Percentiles rank a stretch among this genome's conserved stretches.
Evolutionary conservation across 208 protist genomes (phyloP).

Genomic region (Dictyostelium gargantuum): DNA sequence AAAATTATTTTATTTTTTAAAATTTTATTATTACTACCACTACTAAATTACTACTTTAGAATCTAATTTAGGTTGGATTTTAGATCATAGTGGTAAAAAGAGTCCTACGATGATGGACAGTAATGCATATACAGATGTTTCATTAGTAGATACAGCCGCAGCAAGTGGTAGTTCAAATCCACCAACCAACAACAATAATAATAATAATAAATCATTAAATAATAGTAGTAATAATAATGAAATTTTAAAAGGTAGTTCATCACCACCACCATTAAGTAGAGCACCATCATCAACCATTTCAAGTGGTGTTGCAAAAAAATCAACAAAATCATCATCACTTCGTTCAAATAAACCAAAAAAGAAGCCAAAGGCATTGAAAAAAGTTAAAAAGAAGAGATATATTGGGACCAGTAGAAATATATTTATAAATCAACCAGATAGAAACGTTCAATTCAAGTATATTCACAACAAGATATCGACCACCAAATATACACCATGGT

Average conservation of each 20-base stretch:
- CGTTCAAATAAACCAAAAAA: constrained; percentile 50
- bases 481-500: constrained; percentile 92
- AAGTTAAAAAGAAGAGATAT: constrained; percentile 49
- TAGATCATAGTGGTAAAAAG: not conserved
- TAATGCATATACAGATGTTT: not conserved
- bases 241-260: not conserved
- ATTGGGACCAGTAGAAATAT: constrained; percentile 24
- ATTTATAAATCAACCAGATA: constrained; percentile 27
- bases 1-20: too few relatives aligned
- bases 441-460: constrained; percentile 15
- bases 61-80: constrained; percentile 30
- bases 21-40: too few relatives aligned
- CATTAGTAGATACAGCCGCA: not conserved
- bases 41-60: too few relatives aligned
- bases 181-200: not conserved
- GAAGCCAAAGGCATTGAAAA: constrained; percentile 29
- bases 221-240: not conserved
- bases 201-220: not conserved
- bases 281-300: not conserved
- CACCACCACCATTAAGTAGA: not conserved
- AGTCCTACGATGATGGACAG: not conserved
- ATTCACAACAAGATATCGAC: constrained; percentile 89
- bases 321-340: constrained; percentile 1
- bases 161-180: not conserved
- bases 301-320: not conserved